Base-by-base conservation (phyloP, 1,284 basidiomycete species). In the Vanrija sp. region DNA sequence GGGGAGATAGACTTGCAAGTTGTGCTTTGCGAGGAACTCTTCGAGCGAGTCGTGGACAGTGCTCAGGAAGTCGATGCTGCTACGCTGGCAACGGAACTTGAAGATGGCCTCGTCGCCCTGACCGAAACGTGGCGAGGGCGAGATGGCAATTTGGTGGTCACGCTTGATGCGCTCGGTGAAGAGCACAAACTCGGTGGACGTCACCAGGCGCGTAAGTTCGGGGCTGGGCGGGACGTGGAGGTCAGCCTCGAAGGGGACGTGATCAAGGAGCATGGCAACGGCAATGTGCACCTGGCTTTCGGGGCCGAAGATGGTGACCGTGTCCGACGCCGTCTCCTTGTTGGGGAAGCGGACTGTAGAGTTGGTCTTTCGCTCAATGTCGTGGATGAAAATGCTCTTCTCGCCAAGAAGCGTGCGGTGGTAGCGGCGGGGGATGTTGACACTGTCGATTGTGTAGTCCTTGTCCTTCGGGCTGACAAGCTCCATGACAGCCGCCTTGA, bases 401-500 rank as follows among this genome's bases (percentile, higher is more conserved):
- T 98, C 94, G 58, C 94, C 94, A 14, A 98, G 81, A 10, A 98
- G 80, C 19, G 90, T 94, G 57, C 95, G 87, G 71, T 98, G 95
- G 78, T 98, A 96, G 61, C 91, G 85, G 52, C 94, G 83, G 58
- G 94, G 92, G 72, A 98, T 93, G 28, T 87, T 85, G 49, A 98
- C 86, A 16, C 89, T 90, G 78, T 98, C 94, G 65, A 89, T 87
- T 57, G 93, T 88, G 42, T 52, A 44, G 47, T 46, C 28, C 64
- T 78, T 55, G 61, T 89, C 90, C 85, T 97, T 98, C 26, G 92
- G 91, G 73, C 89, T 91, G 42, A 98, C 93, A 63, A 98, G 81
- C 78, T 98, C 95, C 92, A 97, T 96, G 52, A 98, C 92, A 28
- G 91, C 88, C 71, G 90, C 87, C 80, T 96, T 98, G 65, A 98